Percentiles rank a stretch among this genome's conserved stretches.
Conservation (phyloP, 1,284 basidiomycete species). For the Apiotrichum domesticum region DNA sequence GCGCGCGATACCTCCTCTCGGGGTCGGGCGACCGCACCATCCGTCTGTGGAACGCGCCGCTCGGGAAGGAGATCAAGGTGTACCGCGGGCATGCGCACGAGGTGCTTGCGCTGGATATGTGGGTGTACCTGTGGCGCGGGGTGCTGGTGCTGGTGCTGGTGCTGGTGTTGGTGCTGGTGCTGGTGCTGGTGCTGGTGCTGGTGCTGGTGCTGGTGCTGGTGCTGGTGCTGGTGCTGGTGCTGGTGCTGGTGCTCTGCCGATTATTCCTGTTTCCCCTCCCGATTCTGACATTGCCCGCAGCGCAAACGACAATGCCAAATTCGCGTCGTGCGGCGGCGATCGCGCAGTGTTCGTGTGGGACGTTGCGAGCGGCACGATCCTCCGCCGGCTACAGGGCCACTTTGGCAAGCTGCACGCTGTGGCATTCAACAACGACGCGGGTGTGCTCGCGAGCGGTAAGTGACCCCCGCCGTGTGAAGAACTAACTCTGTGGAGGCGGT, state of each 20-base stretch:
- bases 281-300: constrained; percentile 47
- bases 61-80: constrained; percentile 79
- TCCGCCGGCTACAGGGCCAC: constrained; percentile 76
- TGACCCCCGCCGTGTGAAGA: neutral
- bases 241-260: neutral
- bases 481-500: constrained; percentile 20
- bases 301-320: constrained; percentile 84
- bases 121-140: constrained; percentile 31
- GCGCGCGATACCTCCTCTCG: constrained; percentile 77
- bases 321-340: constrained; percentile 91
- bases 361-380: constrained; percentile 75
- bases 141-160: too few species aligned
- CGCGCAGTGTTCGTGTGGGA: constrained; percentile 92
- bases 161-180: too few species aligned
- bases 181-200: too few species aligned
- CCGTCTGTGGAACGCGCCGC: constrained; percentile 76
- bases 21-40: constrained; percentile 87
- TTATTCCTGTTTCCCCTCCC: neutral
- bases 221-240: too few species aligned
- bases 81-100: constrained; percentile 92
- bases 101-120: constrained; percentile 84
- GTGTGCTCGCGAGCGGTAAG: constrained; percentile 76
- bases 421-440: constrained; percentile 72
- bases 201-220: too few species aligned
- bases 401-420: constrained; percentile 84